Base-by-base conservation (phyloP, 1,284 basidiomycete genomes). In the Wolfiporia cocos region DNA sequence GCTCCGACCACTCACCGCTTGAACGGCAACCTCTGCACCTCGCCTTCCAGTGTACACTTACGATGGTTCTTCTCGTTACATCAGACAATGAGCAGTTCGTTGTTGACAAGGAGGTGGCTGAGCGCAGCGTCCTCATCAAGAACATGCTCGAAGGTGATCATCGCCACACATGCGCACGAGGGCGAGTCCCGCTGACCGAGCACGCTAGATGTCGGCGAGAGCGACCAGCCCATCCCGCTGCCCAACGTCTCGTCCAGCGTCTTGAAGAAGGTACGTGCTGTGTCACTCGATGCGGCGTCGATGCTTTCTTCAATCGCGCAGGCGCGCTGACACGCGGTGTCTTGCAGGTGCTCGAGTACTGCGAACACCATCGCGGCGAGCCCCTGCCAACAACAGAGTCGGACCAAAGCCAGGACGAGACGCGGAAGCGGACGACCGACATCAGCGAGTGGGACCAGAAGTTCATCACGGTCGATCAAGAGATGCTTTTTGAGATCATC, bases 371-470 rank as follows among this genome's bases (percentile, higher is more conserved):
- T 71, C 87, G 92, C 53, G 85, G 86, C 57, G 96, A 99, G 66
- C 92, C 94, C 21, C 79, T 97, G 34, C 94, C 95, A n/a, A 74
- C 86, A 20, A 71, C 84, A 14, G 90, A 92, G 52, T 76, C 86
- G 45, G 88, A 92, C 55, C 74, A 79, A 51, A 78, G 66, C 46
- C 84, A 86, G 54, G 93, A 96, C 51, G 95, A 98, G 67, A 88
- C 88, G n/a, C 86, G 95, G 64, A 94, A 95, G 67, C 86, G 94
- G 63, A 94, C 93, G 10, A 93, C 92, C 21, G 96, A 99, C 57
- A 98, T 99, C 65, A 86, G 83, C 52, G 96, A 99, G 64, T 99
- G 96, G 96, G 96, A 99, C 66, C 87, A 93, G 62, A 97, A 97
- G 72, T 99, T 95, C 63, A 95, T 95, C 65, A 84, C 82, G 37